These are phyloP conservation scores for Pseudodiploospora longispora DNA, from an alignment of 2,329 filamentous ascomycete genomes.

Conservation along the genomic window DNA sequence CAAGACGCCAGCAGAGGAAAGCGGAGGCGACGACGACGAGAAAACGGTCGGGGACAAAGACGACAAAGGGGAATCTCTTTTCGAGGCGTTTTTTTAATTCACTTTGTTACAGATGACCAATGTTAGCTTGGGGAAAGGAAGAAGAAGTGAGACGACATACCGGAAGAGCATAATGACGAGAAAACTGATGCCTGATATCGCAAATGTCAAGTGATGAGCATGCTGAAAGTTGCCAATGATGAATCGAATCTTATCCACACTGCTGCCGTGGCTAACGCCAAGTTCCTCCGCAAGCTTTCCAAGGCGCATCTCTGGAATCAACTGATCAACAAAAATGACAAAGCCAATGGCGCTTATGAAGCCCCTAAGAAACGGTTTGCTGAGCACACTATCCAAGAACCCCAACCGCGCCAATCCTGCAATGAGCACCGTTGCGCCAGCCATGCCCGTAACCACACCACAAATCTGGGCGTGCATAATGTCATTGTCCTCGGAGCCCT, in stretches of 20 bases:
- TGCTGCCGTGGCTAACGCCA: slow-evolving; percentile 74
- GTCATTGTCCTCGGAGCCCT: slow-evolving; percentile 55
- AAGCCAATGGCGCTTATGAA: slow-evolving; percentile 98
- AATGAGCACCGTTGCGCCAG: slow-evolving; percentile 80
- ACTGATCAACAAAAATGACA: slow-evolving; percentile 90
- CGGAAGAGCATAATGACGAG: slow-evolving; percentile 82
- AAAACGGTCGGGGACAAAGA: slow-evolving; percentile 88
- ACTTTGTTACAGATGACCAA: slow-evolving; percentile 31
- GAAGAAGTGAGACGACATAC: slow-evolving; percentile 36
- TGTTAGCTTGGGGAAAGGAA: not conserved
- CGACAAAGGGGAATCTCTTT: slow-evolving; percentile 68
- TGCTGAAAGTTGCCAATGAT: slow-evolving; percentile 58
- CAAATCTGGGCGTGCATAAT: slow-evolving; percentile 71
- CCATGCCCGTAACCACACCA: slow-evolving; percentile 79
- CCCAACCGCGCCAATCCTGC: slow-evolving; percentile 80
- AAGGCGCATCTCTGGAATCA: slow-evolving; percentile 84
- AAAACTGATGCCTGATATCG: slow-evolving; percentile 73
- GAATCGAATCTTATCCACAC: slow-evolving; percentile 77
- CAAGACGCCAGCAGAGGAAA: slow-evolving; percentile 65
- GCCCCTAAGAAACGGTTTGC: slow-evolving; percentile 81
- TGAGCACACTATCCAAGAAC: slow-evolving; percentile 90
- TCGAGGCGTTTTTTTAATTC: slow-evolving; percentile 76
- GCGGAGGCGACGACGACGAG: slow-evolving; percentile 80
- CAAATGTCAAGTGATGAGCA: slow-evolving; percentile 66
- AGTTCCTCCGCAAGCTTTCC: slow-evolving; percentile 52